phyloP scores from a whole-genome alignment of 225 moss, liverwort and hornwort genomes.

The Sphagnum contortum region DNA sequence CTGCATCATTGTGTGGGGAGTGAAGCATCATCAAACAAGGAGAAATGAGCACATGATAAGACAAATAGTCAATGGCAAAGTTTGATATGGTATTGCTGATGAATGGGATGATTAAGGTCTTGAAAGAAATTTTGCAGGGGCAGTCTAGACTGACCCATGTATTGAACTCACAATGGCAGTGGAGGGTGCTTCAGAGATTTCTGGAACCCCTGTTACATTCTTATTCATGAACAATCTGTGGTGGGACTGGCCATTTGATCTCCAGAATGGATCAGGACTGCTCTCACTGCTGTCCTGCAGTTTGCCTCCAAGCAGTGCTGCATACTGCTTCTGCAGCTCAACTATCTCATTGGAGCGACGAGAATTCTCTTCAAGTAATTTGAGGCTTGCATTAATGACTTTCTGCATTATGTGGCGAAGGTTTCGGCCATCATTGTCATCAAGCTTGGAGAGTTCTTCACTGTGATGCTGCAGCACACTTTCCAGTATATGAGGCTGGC shows the following conservation, averaged over 20 bases:
- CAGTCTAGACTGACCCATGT: too few relatives aligned
- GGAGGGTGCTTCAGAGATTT: constrained; percentile 60
- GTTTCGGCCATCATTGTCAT: constrained; percentile 64
- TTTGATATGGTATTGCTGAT: too few relatives aligned
- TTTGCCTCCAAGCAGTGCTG: constrained; percentile 66
- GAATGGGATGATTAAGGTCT: too few relatives aligned
- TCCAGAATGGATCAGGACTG: constrained; percentile 72
- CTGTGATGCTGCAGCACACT: constrained; percentile 80
- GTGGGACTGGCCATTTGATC: constrained; percentile 25
- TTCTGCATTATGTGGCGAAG: constrained; percentile 83
- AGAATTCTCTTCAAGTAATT: constrained; percentile 80
- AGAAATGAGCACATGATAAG: too few relatives aligned
- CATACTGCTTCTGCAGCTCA: constrained; percentile 62
- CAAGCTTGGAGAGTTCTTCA: constrained; percentile 71
- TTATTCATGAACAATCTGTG: constrained; percentile 50
- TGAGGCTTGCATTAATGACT: constrained; percentile 90
- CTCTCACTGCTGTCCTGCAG: constrained; percentile 52
- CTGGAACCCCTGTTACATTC: constrained; percentile 65
- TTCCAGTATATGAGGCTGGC: constrained; percentile 89
- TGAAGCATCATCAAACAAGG: too few relatives aligned
- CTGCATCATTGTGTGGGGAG: too few relatives aligned
- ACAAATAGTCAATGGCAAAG: too few relatives aligned
- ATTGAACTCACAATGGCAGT: constrained; percentile 9
- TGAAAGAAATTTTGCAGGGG: too few relatives aligned
- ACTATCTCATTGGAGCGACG: constrained; percentile 74